Evolutionary conservation across 345 rosid species (phyloP).

Genomic region (Mallotus nudiflorus): DNA sequence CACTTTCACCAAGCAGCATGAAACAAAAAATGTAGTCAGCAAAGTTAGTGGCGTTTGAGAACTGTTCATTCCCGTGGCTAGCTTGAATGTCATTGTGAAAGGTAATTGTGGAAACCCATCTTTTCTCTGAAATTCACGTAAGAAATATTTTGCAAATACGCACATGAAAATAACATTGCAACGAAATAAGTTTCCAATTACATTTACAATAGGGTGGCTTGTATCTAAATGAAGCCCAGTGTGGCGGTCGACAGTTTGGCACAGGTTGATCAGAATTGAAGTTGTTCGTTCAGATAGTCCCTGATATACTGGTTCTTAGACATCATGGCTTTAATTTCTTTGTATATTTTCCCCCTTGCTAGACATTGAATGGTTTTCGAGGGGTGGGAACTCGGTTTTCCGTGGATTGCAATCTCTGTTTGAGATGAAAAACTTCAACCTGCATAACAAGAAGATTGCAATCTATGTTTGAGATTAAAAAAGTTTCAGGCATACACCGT

Average conservation of each 20-base stretch:
- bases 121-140: neutral
- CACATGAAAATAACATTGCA: neutral
- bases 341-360: constrained; percentile 4
- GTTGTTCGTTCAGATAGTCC: neutral
- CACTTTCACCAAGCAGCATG: too few relatives aligned
- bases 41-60: too few relatives aligned
- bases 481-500: too few relatives aligned
- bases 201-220: neutral
- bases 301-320: neutral
- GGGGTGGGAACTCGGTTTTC: constrained; percentile 82
- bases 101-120: neutral
- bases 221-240: neutral
- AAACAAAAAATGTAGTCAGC: too few relatives aligned
- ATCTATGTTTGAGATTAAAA: too few relatives aligned
- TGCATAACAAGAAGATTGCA: constrained; percentile 32
- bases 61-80: too few relatives aligned
- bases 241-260: neutral
- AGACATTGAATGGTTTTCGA: constrained; percentile 72
- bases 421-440: constrained; percentile 98
- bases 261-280: constrained; percentile 4
- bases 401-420: constrained; percentile 85
- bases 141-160: neutral
- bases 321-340: neutral
- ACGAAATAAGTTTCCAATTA: neutral
- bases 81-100: too few relatives aligned